Evolutionary conservation across 331 rosid genomes (phyloP).

Genomic region (Saraca asoca): DNA sequence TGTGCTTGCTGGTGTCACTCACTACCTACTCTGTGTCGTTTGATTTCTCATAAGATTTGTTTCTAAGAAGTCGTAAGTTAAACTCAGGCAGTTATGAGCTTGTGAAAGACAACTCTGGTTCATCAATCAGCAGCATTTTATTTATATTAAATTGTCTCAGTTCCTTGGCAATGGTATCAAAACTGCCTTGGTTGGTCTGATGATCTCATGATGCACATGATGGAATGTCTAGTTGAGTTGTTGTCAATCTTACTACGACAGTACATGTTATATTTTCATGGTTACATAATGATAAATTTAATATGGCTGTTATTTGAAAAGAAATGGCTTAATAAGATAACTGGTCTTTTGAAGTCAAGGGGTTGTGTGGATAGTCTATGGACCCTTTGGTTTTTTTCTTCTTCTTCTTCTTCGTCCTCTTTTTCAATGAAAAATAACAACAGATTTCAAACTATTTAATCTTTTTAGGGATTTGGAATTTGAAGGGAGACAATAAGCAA

Average conservation of each 20-base stretch:
- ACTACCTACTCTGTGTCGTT: background rate
- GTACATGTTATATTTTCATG: constrained; percentile 6
- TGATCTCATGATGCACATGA: background rate
- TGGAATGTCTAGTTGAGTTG: constrained; percentile 7
- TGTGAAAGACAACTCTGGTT: constrained; percentile 14
- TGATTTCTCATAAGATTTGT: background rate
- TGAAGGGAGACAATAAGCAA: constrained; percentile 2
- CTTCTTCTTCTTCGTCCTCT: no score
- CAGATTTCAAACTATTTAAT: background rate
- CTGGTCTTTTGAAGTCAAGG: constrained; percentile 16
- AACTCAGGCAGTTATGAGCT: constrained; percentile 20
- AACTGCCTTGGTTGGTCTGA: constrained; percentile 12
- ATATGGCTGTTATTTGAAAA: background rate
- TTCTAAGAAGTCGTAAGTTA: background rate
- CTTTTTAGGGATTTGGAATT: constrained; percentile 2
- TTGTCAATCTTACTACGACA: constrained; percentile 7
- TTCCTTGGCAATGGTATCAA: background rate
- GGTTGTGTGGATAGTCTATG: background rate
- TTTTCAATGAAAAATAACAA: background rate
- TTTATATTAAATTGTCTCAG: background rate
- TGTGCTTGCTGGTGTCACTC: background rate
- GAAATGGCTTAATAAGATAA: constrained; percentile 8
- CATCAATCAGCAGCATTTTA: constrained; percentile 14
- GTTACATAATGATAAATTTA: background rate
- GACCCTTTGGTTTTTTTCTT: no score